These are phyloP conservation scores for Clitopilus passeckerianus DNA, from an alignment of 768 basidiomycete species.

Conservation along the genomic window DNA sequence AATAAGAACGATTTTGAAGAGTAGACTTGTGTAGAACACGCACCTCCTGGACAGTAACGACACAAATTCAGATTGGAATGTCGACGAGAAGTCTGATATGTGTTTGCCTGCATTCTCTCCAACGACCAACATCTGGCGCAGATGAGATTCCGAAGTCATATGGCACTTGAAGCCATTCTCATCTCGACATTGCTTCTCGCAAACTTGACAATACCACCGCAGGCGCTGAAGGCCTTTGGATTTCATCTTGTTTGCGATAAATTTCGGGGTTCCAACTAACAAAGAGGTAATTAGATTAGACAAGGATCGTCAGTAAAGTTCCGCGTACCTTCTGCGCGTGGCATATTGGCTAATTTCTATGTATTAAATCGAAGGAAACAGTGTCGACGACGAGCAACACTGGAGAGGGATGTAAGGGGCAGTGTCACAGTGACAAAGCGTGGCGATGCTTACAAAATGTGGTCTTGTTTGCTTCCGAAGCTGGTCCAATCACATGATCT, in stretches of 20 bases:
- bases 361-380: not conserved
- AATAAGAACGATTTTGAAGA: not conserved
- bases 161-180: slow-evolving; percentile 99
- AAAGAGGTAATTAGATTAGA: not conserved
- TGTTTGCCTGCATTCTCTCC: slow-evolving; percentile 92
- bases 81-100: slow-evolving; percentile 82
- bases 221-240: slow-evolving; percentile 94
- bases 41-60: slow-evolving; percentile 79
- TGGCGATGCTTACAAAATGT: not conserved
- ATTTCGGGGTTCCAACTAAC: slow-evolving; percentile 83
- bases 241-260: slow-evolving; percentile 94
- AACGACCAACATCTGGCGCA: slow-evolving; percentile 96
- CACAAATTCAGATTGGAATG: slow-evolving; percentile 94
- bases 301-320: not conserved
- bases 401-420: not conserved
- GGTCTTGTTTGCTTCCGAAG: not conserved
- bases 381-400: not conserved
- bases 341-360: slow-evolving; percentile 40
- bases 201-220: slow-evolving; percentile 98
- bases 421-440: not conserved
- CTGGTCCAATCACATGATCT: not conserved
- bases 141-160: slow-evolving; percentile 79
- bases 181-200: slow-evolving; percentile 97
- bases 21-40: slow-evolving; percentile 12
- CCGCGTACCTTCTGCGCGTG: slow-evolving; percentile 72